phyloP scores from a whole-genome alignment of 2,329 filamentous ascomycete species.

The Fusarium hostae region DNA sequence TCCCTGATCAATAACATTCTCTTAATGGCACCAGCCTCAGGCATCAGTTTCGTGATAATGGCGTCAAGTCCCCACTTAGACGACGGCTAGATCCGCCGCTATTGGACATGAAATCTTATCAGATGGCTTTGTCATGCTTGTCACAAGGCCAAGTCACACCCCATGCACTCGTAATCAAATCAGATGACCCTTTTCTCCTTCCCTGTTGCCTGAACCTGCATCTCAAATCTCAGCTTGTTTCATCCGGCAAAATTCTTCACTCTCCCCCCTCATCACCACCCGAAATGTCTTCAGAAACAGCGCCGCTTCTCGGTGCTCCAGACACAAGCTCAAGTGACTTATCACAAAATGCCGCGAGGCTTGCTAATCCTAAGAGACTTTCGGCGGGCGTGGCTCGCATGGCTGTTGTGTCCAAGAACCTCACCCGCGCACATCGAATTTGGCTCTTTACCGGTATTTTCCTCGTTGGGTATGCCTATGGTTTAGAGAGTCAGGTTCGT shows the following conservation, averaged over 20 bases:
- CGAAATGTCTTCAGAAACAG: conserved; percentile 23
- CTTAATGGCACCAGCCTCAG: accelerated
- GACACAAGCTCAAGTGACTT: not conserved
- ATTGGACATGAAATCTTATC: conserved; percentile 44
- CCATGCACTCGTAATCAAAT: conserved; percentile 1
- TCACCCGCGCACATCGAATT: conserved; percentile 59
- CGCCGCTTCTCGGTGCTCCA: conserved; percentile 23
- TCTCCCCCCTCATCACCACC: not conserved
- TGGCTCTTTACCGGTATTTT: conserved; percentile 68
- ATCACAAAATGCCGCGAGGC: not conserved
- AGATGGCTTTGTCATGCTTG: conserved; percentile 34
- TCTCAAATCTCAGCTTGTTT: conserved; percentile 1
- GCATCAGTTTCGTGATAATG: not conserved
- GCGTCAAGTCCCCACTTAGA: conserved; percentile 20
- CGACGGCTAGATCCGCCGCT: conserved; percentile 39
- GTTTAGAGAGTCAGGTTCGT: conserved; percentile 64
- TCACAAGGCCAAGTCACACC: conserved; percentile 27
- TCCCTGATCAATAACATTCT: too few species aligned
- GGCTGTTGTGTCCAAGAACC: conserved; percentile 59
- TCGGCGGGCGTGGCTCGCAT: conserved; percentile 62
- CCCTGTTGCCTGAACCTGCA: not conserved
- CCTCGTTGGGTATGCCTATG: conserved; percentile 69
- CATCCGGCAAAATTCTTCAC: not conserved
- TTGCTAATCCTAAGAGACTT: conserved; percentile 12
- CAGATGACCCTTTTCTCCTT: conserved; percentile 1